phyloP scores from a whole-genome alignment of 345 rosid species.

The Moricandia arvensis region DNA sequence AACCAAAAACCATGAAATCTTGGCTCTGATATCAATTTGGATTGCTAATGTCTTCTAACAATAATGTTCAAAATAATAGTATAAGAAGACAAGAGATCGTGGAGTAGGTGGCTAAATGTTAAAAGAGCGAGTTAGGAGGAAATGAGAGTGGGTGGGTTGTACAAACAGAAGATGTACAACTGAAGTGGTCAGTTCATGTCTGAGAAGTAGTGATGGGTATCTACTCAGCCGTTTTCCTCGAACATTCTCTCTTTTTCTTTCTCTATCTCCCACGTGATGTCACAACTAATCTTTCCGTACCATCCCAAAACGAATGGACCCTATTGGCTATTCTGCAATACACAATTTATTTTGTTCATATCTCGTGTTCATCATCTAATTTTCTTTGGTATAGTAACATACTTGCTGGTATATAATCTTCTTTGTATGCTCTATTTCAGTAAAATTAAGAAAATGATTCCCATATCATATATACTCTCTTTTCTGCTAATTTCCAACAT shows the following conservation, averaged over 20 bases:
- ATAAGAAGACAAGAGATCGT: background rate
- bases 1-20: too few species aligned
- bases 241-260: slow-evolving; percentile 12
- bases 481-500: background rate
- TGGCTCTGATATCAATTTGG: too few species aligned
- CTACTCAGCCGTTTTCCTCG: slow-evolving; percentile 21
- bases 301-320: background rate
- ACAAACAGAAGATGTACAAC: slow-evolving; percentile 18
- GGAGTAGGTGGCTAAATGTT: slow-evolving; percentile 5
- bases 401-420: background rate
- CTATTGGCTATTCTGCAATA: background rate
- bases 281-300: slow-evolving; percentile 13
- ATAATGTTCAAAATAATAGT: background rate
- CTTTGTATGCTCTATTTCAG: background rate
- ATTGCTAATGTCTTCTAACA: too few species aligned
- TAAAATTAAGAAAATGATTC: background rate
- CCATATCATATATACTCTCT: background rate
- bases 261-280: slow-evolving; percentile 24
- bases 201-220: slow-evolving; percentile 14
- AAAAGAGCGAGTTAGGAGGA: slow-evolving; percentile 15
- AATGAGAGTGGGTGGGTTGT: slow-evolving; percentile 15
- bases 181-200: slow-evolving; percentile 35
- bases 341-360: background rate
- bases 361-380: background rate
- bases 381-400: background rate